phyloP scores from a whole-genome alignment of 2,329 filamentous ascomycete genomes.

The Ophiostoma novo-ulmi region DNA sequence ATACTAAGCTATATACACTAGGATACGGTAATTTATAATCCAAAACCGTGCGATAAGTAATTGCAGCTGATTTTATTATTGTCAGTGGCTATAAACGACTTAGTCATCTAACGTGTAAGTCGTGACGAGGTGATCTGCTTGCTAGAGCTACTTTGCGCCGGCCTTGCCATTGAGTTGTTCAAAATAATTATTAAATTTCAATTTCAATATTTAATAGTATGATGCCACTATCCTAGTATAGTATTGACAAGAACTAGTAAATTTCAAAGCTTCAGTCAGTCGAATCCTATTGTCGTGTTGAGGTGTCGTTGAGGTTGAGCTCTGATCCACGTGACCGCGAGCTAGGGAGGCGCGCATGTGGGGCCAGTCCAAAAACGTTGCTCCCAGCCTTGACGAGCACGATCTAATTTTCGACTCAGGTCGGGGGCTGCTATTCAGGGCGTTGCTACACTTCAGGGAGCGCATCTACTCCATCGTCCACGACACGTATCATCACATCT shows the following conservation, averaged over 20 bases:
- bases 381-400: conserved; percentile 18
- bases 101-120: conserved; percentile 2
- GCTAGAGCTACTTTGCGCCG: neutral
- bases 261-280: neutral
- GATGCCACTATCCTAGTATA: too few relatives aligned
- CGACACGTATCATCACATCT: conserved; percentile 9
- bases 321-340: conserved; percentile 12
- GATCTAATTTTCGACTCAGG: conserved; percentile 19
- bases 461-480: conserved; percentile 12
- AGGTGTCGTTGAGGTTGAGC: neutral
- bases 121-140: neutral
- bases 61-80: neutral
- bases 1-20: too few relatives aligned
- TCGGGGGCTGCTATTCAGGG: neutral
- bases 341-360: conserved; percentile 14
- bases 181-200: neutral
- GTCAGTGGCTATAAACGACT: neutral
- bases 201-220: too few relatives aligned
- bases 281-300: neutral
- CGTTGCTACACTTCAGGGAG: conserved; percentile 15
- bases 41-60: neutral
- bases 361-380: conserved; percentile 20
- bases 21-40: too few relatives aligned
- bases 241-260: neutral
- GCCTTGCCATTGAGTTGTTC: neutral